A percentile compares a stretch with the other conserved stretches of the same genome.
Evolutionary conservation across 1,284 basidiomycete species (phyloP).

Genomic region (Microbotryum lychnidis-dioicae): DNA sequence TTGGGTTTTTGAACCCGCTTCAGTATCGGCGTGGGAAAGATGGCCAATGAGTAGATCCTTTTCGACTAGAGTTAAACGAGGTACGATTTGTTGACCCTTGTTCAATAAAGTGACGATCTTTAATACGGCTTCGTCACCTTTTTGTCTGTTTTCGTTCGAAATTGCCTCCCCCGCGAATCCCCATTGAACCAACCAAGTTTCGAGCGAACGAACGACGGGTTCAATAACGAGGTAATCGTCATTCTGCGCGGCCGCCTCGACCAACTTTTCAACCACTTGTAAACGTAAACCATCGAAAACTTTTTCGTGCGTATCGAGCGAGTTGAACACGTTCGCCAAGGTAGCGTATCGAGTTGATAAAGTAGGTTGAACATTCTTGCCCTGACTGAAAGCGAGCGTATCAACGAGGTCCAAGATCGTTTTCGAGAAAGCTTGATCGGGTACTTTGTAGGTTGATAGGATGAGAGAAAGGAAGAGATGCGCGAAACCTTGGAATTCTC

Average conservation of each 20-base stretch:
- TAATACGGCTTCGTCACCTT: conserved; percentile 45
- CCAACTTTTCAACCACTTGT: conserved; percentile 53
- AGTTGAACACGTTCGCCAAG: conserved; percentile 80
- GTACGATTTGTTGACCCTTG: conserved; percentile 47
- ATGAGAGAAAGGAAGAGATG: conserved; percentile 29
- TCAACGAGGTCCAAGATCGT: conserved; percentile 20
- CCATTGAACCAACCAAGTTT: conserved; percentile 72
- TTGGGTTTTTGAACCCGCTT: conserved; percentile 43
- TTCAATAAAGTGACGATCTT: conserved; percentile 54
- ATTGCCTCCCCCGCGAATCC: conserved; percentile 56
- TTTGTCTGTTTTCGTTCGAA: conserved; percentile 35
- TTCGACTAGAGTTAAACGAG: conserved; percentile 44
- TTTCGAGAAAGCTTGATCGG: conserved; percentile 12
- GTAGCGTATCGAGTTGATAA: conserved; percentile 44
- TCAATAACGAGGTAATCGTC: conserved; percentile 62
- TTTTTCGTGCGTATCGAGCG: conserved; percentile 46
- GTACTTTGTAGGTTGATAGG: conserved; percentile 10
- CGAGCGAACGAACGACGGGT: conserved; percentile 55
- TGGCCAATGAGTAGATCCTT: conserved; percentile 17
- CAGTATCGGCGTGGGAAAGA: conserved; percentile 47
- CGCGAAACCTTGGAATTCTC: conserved; percentile 27
- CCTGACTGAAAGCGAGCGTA: conserved; percentile 10
- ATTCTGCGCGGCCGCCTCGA: conserved; percentile 57
- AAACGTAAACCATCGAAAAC: conserved; percentile 45
- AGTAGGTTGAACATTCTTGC: conserved; percentile 15